A percentile compares a stretch with the other conserved stretches of the same genome.
Evolutionary conservation across 768 basidiomycete species (phyloP).

Genomic region (Strobilomyces dryophilus): DNA sequence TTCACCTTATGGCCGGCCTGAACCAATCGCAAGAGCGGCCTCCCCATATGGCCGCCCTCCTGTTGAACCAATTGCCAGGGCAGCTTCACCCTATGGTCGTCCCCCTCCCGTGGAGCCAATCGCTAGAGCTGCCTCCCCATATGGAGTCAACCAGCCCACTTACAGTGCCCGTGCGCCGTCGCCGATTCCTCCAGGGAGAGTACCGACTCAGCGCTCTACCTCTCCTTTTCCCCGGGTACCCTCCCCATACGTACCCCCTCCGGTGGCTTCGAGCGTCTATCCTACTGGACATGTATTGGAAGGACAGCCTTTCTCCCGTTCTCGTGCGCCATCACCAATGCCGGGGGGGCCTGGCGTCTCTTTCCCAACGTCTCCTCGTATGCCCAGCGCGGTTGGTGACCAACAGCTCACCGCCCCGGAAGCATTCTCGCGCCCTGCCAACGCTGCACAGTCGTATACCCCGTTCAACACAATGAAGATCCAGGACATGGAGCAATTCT

Average conservation of each 20-base stretch:
- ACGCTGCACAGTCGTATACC: constrained; percentile 60
- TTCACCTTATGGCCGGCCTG: constrained; percentile 33
- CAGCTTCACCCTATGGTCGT: constrained; percentile 32
- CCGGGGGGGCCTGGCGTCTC: constrained; percentile 35
- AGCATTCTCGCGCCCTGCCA: constrained; percentile 71
- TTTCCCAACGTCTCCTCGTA: constrained; percentile 29
- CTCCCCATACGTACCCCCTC: constrained; percentile 27
- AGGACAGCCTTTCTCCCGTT: constrained; percentile 44
- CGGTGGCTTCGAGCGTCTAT: constrained; percentile 36
- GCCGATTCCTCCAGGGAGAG: constrained; percentile 25
- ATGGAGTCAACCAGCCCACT: constrained; percentile 20
- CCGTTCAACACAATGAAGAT: constrained; percentile 70
- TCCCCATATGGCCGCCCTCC: constrained; percentile 32
- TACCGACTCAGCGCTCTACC: constrained; percentile 21
- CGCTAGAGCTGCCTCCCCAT: constrained; percentile 37
- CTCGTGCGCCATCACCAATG: constrained; percentile 52
- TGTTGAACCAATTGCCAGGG: constrained; percentile 38
- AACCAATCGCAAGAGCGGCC: constrained; percentile 22
- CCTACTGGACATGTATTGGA: constrained; percentile 55
- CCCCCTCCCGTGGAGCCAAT: constrained; percentile 35
- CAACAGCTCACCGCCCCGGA: constrained; percentile 58
- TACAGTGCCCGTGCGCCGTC: constrained; percentile 28
- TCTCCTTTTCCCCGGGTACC: constrained; percentile 30
- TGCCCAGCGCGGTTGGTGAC: constrained; percentile 24
- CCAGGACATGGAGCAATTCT: constrained; percentile 73